Conservation (phyloP, 2,329 filamentous ascomycete species). For the Colletotrichum musae region DNA sequence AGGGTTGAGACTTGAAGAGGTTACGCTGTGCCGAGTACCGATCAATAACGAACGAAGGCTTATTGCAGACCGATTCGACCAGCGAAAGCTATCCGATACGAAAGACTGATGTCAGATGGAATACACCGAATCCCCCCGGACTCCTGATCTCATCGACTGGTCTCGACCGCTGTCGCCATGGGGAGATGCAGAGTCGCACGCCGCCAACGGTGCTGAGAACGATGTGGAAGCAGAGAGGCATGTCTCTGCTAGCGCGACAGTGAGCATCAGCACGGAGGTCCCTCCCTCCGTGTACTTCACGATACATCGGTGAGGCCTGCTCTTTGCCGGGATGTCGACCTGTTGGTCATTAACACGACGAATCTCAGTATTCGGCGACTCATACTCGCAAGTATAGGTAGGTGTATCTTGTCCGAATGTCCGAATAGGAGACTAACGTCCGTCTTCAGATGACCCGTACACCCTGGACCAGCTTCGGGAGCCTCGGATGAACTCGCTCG, state of each 20-base stretch:
- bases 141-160: constrained; percentile 39
- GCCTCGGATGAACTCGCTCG: constrained; percentile 76
- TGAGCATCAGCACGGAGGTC: constrained; percentile 25
- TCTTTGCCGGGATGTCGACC: background rate
- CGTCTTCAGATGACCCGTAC: constrained; percentile 56
- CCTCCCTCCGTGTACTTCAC: constrained; percentile 34
- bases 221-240: constrained; percentile 35
- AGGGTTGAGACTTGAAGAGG: constrained; percentile 1
- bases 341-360: background rate
- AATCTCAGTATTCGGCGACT: constrained; percentile 28
- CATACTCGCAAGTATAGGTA: constrained; percentile 35
- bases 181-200: constrained; percentile 7
- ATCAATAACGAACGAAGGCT: background rate
- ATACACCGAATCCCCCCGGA: constrained; percentile 24
- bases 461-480: constrained; percentile 75
- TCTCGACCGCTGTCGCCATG: constrained; percentile 38
- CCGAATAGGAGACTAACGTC: constrained; percentile 3
- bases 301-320: constrained; percentile 31
- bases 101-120: constrained; percentile 29
- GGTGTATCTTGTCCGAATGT: background rate
- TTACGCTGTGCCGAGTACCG: background rate
- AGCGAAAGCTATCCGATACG: no score
- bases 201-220: constrained; percentile 5
- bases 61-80: background rate
- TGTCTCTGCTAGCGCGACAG: constrained; percentile 26